These are phyloP conservation scores for Boletus rex-veris DNA, from an alignment of 768 basidiomycete genomes.

Conservation along the genomic window DNA sequence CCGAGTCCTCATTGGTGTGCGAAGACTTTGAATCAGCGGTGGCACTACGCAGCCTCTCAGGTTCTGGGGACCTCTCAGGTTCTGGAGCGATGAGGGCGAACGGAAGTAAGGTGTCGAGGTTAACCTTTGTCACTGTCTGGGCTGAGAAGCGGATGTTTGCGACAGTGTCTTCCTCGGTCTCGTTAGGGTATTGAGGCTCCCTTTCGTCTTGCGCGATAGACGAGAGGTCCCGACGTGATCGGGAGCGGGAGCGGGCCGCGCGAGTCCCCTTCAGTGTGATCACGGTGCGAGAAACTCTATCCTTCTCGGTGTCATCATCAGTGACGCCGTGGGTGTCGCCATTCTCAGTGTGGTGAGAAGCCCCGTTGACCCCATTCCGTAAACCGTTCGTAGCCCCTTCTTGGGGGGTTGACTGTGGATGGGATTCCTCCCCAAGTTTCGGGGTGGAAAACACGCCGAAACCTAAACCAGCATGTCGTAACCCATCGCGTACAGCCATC, in stretches of 20 bases:
- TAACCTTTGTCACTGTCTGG: slow-evolving; percentile 56
- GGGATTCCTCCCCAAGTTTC: slow-evolving; percentile 21
- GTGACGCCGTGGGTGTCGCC: slow-evolving; percentile 23
- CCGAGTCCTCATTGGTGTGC: slow-evolving; percentile 14
- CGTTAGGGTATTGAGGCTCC: slow-evolving; percentile 55
- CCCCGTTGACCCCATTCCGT: slow-evolving; percentile 29
- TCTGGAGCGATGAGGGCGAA: slow-evolving; percentile 82
- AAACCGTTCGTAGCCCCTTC: slow-evolving; percentile 14
- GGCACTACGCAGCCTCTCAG: slow-evolving; percentile 10
- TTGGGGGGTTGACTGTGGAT: slow-evolving; percentile 11
- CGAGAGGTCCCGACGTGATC: slow-evolving; percentile 68
- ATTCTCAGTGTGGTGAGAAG: slow-evolving; percentile 30
- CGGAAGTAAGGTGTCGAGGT: slow-evolving; percentile 59
- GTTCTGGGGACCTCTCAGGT: slow-evolving; percentile 49
- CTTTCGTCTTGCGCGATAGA: slow-evolving; percentile 54
- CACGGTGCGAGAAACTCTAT: slow-evolving; percentile 64
- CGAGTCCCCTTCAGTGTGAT: slow-evolving; percentile 58
- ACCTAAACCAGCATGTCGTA: slow-evolving; percentile 63
- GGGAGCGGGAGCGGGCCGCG: slow-evolving; percentile 61
- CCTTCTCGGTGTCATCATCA: slow-evolving; percentile 47
- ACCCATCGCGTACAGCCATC: slow-evolving; percentile 63
- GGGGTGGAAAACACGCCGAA: slow-evolving; percentile 71
- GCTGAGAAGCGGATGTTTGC: slow-evolving; percentile 79
- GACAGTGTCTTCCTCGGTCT: slow-evolving; percentile 61
- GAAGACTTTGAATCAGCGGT: slow-evolving; percentile 21